Conservation (phyloP, 345 rosid species). For the Bretschneidera sinensis region DNA sequence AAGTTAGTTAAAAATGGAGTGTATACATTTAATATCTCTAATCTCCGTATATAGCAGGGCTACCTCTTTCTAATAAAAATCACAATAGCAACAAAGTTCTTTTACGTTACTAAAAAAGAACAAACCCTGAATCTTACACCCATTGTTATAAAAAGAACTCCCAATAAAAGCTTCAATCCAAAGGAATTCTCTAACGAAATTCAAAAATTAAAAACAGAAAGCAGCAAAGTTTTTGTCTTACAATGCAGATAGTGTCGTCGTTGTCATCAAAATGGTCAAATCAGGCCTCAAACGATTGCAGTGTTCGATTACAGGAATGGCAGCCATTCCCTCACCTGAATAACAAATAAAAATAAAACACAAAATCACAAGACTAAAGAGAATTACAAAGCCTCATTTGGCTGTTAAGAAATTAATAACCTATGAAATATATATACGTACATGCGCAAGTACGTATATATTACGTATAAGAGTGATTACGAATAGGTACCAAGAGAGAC, state of each 20-base stretch:
- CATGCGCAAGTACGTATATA: too few relatives aligned
- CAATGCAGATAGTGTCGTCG: conserved; percentile 71
- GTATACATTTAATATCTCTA: too few relatives aligned
- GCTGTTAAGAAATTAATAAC: too few relatives aligned
- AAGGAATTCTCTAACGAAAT: neutral
- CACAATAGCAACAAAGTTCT: too few relatives aligned
- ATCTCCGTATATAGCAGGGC: too few relatives aligned
- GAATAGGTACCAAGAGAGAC: conserved; percentile 60
- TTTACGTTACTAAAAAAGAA: too few relatives aligned
- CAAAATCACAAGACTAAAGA: neutral
- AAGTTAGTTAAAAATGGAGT: too few relatives aligned
- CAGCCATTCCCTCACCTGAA: conserved; percentile 93
- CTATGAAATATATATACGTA: too few relatives aligned
- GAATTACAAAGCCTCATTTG: neutral
- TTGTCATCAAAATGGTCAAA: conserved; percentile 70
- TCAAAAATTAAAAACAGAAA: neutral
- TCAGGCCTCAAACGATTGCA: conserved; percentile 50
- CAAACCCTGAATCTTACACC: too few relatives aligned
- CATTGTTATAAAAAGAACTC: too few relatives aligned
- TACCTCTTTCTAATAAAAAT: too few relatives aligned
- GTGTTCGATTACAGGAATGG: conserved; percentile 67
- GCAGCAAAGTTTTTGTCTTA: conserved; percentile 19
- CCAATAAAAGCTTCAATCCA: neutral
- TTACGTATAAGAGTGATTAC: neutral
- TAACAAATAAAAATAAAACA: neutral